Base-by-base conservation (phyloP, 257 asterid genomes). In the Scutellaria barbata region DNA sequence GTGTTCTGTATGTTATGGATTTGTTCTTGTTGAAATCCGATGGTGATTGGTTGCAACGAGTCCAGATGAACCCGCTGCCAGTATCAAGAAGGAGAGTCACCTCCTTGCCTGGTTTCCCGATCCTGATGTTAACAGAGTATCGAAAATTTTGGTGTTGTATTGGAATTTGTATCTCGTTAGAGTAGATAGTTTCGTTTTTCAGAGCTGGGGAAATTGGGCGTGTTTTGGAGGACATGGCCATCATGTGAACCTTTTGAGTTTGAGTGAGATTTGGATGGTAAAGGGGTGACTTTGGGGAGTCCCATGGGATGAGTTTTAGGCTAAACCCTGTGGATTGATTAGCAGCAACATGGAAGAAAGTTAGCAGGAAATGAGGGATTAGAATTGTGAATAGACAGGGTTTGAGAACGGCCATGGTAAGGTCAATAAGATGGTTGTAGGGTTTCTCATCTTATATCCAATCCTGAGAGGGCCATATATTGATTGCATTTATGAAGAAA, bases 251-350 rank as follows among this genome's bases (percentile, higher is more conserved):
- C 17, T 74, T 74, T 2, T 74, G 72, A 14, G 67, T 45, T 40
- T 46, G 81, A 9, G 73, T 64, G 68, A 76, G 77, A 40, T 71
- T 71, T 63, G 54, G 77, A 10, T 59, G 73, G 73, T 70, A 64
- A 5, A 76, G 37, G 11, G 81, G 69, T 51, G 81, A 76, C 3
- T 57, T 37, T 7, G 77, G 81, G 40, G 81, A 76, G 69, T 76
- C 77, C 81, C 81, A 76, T 55, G 77, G 77, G 63, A 55, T 45
- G 20, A 70, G 75, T 11, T 70, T 54, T 9, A 76, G 63, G 68
- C 33, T 40, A 25, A 76, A 55, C 13, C 76, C 73, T 53, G 65
- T 17, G 62, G 72, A 25, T 48, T 33, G 7, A 18, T 37, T 39
- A 43, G 30, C 13, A 18, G 13, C 51, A 46, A 7, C 30, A 5